These are phyloP conservation scores for Colletotrichum cereale DNA, from an alignment of 2,329 filamentous ascomycete genomes.

Conservation along the genomic window DNA sequence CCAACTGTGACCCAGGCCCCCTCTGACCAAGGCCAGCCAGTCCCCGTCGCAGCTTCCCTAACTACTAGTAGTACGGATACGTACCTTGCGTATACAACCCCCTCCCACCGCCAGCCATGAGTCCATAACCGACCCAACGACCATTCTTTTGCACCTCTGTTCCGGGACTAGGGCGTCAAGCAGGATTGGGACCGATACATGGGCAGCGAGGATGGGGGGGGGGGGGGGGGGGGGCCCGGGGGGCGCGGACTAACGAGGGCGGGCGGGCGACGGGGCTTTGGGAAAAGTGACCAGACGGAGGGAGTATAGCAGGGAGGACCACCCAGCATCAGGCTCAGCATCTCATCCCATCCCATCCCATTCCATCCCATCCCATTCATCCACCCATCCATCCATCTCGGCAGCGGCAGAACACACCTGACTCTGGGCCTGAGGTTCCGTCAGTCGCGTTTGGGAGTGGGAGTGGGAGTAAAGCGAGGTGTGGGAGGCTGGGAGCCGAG, in stretches of 20 bases:
- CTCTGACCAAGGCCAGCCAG: slow-evolving; percentile 12
- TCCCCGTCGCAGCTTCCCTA: slow-evolving; percentile 3
- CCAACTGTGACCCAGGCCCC: not conserved
- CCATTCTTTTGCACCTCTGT: slow-evolving; percentile 1
- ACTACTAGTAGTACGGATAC: not conserved
- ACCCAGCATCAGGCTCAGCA: not conserved
- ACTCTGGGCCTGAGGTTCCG: slow-evolving; percentile 1
- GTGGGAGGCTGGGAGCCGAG: not conserved
- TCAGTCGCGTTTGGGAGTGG: not conserved
- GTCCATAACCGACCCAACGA: not conserved
- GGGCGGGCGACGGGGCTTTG: not conserved
- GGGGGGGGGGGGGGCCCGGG: not conserved
- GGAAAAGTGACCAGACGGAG: not conserved
- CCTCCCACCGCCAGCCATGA: not conserved
- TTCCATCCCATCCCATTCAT: too few relatives aligned
- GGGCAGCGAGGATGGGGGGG: slow-evolving; percentile 12
- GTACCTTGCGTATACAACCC: too few relatives aligned
- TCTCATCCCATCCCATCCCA: too few relatives aligned
- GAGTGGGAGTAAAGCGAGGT: not conserved
- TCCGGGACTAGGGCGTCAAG: slow-evolving; percentile 1
- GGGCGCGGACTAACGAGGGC: slow-evolving; percentile 1
- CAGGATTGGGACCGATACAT: not conserved
- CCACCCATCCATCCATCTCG: not conserved
- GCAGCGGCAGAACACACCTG: not conserved
- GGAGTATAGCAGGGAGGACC: not conserved